These are phyloP conservation scores for Setaria viridis DNA, from an alignment of 202 grass and related monocot genomes.

Conservation along the genomic window DNA sequence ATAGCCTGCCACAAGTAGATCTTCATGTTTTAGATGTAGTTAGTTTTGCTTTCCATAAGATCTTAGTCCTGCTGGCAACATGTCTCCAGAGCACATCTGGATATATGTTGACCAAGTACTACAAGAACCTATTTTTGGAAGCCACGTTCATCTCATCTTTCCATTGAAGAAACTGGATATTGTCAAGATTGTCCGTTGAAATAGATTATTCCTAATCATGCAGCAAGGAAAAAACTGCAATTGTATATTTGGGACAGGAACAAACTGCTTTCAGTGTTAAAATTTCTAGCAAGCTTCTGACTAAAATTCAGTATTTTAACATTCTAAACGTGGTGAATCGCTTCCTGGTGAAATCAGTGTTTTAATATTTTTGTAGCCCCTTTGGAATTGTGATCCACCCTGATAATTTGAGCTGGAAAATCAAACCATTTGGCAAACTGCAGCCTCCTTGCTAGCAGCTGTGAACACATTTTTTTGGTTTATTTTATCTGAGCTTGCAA, in stretches of 20 bases:
- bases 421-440: not conserved
- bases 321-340: not conserved
- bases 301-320: not conserved
- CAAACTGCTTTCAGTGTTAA: too few species aligned
- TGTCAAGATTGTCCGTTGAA: not conserved
- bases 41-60: not conserved
- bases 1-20: not conserved
- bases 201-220: not conserved
- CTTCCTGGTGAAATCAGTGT: not conserved
- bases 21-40: not conserved
- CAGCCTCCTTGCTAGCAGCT: not conserved
- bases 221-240: not conserved
- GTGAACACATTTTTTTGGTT: not conserved
- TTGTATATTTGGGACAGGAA: not conserved
- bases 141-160: not conserved
- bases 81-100: not conserved
- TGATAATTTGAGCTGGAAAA: not conserved
- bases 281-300: too few species aligned
- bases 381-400: not conserved
- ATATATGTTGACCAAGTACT: not conserved
- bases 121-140: not conserved
- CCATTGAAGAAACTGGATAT: not conserved
- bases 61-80: not conserved
- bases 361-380: not conserved
- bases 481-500: slow-evolving; percentile 26